A percentile compares a stretch with the other conserved stretches of the same genome.
Evolutionary conservation across 441 rosid species (phyloP).

Genomic region (Isatis lusitanica): DNA sequence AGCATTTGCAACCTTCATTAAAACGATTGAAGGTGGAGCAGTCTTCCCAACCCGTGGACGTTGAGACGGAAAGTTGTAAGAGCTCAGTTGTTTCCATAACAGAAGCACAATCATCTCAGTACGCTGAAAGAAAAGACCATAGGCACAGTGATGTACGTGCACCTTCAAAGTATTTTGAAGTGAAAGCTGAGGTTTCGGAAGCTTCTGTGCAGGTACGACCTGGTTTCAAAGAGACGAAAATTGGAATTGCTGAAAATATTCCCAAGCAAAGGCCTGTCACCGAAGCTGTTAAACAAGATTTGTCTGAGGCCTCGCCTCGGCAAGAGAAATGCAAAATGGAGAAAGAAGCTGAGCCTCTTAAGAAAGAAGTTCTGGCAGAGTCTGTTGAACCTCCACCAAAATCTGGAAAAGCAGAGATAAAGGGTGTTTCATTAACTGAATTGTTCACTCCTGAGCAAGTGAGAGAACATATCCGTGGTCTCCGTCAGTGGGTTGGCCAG

Average conservation of each 20-base stretch:
- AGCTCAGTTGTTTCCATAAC: constrained; percentile 43
- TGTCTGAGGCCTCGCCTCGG: constrained; percentile 43
- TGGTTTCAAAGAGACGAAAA: constrained; percentile 47
- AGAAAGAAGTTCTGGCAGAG: constrained; percentile 59
- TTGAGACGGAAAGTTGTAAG: constrained; percentile 54
- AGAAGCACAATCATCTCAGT: constrained; percentile 53
- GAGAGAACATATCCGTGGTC: constrained; percentile 86
- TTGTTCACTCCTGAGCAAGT: constrained; percentile 99
- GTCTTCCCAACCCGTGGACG: constrained; percentile 50
- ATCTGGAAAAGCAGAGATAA: constrained; percentile 96
- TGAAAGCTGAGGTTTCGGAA: constrained; percentile 59
- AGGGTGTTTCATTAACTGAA: constrained; percentile 96
- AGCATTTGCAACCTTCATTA: constrained; percentile 70
- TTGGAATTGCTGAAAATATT: constrained; percentile 48
- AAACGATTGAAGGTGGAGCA: constrained; percentile 93
- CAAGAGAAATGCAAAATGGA: constrained; percentile 57
- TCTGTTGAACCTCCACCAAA: constrained; percentile 60
- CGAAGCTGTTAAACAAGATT: constrained; percentile 45
- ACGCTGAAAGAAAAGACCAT: constrained; percentile 53
- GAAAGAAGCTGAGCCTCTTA: constrained; percentile 56
- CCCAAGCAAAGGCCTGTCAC: constrained; percentile 48
- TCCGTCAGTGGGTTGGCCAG: constrained; percentile 99
- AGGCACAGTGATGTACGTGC: constrained; percentile 44
- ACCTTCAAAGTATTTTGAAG: constrained; percentile 63
- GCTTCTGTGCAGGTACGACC: constrained; percentile 54